Evolutionary conservation across 164 flowering plant species (phyloP).

Genomic region (Litsea cubeba): DNA sequence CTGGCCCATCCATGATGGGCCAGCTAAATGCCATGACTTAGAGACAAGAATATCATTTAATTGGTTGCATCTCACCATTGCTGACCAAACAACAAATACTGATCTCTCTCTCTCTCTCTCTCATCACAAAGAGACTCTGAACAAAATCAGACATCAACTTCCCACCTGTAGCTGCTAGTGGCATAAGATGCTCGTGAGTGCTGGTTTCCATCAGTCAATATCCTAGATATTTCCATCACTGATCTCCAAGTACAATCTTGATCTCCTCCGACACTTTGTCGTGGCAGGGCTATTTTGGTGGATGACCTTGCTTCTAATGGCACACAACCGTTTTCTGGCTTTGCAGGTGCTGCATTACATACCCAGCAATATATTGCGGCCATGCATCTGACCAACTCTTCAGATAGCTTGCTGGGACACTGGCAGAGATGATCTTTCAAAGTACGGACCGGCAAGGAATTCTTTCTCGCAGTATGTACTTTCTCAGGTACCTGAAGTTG

Average conservation of each 20-base stretch:
- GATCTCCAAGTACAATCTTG: slow-evolving; percentile 45
- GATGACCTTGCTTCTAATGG: slow-evolving; percentile 53
- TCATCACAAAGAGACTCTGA: neutral
- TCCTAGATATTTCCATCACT: slow-evolving; percentile 57
- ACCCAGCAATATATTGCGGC: slow-evolving; percentile 78
- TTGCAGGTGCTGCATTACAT: slow-evolving; percentile 32
- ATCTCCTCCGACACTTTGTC: slow-evolving; percentile 30
- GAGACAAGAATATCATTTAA: no score
- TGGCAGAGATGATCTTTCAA: slow-evolving; percentile 70
- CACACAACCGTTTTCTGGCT: slow-evolving; percentile 35
- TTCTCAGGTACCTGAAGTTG: slow-evolving; percentile 1
- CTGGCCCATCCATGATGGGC: neutral
- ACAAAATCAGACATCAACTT: neutral
- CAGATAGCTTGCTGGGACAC: slow-evolving; percentile 78
- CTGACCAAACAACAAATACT: no score
- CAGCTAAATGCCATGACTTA: neutral
- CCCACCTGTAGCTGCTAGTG: slow-evolving; percentile 64
- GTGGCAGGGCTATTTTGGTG: slow-evolving; percentile 42
- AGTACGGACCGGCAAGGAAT: neutral
- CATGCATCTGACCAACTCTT: slow-evolving; percentile 84
- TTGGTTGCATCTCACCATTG: neutral
- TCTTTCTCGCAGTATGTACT: neutral
- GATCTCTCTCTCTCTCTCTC: no score
- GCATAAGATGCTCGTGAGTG: slow-evolving; percentile 40
- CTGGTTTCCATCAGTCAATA: slow-evolving; percentile 55